phyloP scores from a whole-genome alignment of 192 early-diverging fungal species.

The Linnemannia elongata region DNA sequence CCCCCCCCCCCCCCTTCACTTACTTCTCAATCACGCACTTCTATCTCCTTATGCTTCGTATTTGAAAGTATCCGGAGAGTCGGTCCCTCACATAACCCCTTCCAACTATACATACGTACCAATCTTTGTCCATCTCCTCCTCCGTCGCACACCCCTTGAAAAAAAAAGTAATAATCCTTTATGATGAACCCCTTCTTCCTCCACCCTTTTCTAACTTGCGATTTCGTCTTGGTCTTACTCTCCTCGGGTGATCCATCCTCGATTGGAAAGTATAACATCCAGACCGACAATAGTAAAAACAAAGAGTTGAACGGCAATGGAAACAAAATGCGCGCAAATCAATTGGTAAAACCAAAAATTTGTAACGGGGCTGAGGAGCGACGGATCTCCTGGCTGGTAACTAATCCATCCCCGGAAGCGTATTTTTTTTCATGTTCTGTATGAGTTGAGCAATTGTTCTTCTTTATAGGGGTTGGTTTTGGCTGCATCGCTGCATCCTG shows the following conservation, averaged over 20 bases:
- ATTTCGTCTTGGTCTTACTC: background rate
- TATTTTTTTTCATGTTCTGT: background rate
- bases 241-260: constrained; percentile 1
- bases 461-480: background rate
- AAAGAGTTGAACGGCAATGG: background rate
- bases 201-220: background rate
- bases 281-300: background rate
- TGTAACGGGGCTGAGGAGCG: background rate
- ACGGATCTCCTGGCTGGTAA: background rate
- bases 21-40: background rate
- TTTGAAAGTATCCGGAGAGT: background rate
- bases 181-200: background rate
- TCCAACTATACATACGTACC: background rate
- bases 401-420: background rate
- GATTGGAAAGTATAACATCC: background rate
- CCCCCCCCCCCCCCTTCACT: too few relatives aligned
- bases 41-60: background rate
- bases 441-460: background rate
- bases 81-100: background rate
- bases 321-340: background rate
- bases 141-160: background rate
- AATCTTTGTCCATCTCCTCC: background rate
- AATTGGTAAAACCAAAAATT: background rate
- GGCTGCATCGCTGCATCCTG: too few relatives aligned
- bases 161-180: background rate